A percentile compares a stretch with the other conserved stretches of the same genome.
Conservation (phyloP, 352 stramenopile species). For the Globisporangium echinulatum region DNA sequence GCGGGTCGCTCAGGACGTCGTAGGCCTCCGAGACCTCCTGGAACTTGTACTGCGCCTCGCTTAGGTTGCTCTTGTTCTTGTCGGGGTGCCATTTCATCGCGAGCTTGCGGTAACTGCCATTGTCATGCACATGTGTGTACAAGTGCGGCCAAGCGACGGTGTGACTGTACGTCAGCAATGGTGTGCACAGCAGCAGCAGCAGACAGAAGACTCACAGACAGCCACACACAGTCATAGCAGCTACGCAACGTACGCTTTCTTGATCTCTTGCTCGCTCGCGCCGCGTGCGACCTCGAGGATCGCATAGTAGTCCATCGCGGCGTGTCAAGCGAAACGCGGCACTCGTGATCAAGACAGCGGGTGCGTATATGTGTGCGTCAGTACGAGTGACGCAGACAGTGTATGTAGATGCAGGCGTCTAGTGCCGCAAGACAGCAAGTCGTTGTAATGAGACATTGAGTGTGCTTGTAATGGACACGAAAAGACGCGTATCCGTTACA, state of each 20-base stretch:
- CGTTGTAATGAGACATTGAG: too few relatives aligned
- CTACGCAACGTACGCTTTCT: slow-evolving; percentile 76
- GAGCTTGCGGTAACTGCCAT: slow-evolving; percentile 85
- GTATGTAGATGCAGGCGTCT: too few relatives aligned
- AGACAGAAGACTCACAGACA: not conserved
- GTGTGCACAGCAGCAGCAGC: too few relatives aligned
- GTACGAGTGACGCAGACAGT: too few relatives aligned
- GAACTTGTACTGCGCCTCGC: slow-evolving; percentile 89
- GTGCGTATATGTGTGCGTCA: not conserved
- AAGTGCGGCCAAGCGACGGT: too few relatives aligned
- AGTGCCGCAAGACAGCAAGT: too few relatives aligned
- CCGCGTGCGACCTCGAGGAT: slow-evolving; percentile 81
- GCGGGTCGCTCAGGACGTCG: slow-evolving; percentile 90
- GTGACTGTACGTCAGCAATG: too few relatives aligned
- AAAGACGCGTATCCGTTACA: not conserved
- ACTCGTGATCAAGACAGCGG: not conserved
- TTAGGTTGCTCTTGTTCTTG: slow-evolving; percentile 89
- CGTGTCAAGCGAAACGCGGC: not conserved
- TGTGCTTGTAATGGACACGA: not conserved
- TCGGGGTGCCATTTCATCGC: slow-evolving; percentile 94
- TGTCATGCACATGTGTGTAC: not conserved
- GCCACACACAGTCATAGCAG: not conserved
- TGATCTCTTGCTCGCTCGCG: slow-evolving; percentile 85
- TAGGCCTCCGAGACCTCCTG: slow-evolving; percentile 94
- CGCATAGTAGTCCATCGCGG: slow-evolving; percentile 88